Evolutionary conservation across 345 rosid species (phyloP), one percentile per base, ranked within the genome.

Genomic region (Nephelium lappaceum): DNA sequence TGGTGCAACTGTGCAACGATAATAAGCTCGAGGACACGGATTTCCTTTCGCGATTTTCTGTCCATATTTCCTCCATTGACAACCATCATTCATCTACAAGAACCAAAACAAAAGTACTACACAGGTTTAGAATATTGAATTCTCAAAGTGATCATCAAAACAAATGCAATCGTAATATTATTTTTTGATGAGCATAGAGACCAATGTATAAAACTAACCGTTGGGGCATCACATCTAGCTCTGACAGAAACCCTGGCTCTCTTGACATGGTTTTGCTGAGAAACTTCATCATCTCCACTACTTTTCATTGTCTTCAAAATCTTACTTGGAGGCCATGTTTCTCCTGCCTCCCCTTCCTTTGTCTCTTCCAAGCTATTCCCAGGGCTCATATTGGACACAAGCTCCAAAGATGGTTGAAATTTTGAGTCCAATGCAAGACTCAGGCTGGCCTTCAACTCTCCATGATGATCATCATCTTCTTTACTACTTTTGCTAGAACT

Each of bases 51-150:
- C 82, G 55, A 91, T 89, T 77, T 95, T 95, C 79, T 95, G 97
- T 39, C 98, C 98, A 77, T 95, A 95, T 89, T 95, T 95, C 82
- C 97, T 90, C 98, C 98, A 95, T 78, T 95, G 98, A 73, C 98
- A 93, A 47, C 98, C 98, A 86, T 95, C 98, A 43, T 88, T 91
- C 95, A 95, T 91, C 98, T 95, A 81, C 41, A 69, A 5, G 57
- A 57, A n/a, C 39, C 60, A 8, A 11, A 5, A 53, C 11, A 27
- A 15, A 8, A 27, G 72, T 41, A 76, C 77, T 69, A 18, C 11
- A 27, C 6, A n/a, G 3, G 10, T 76, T 51, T 53, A 76, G 39
- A 60, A 58, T n/a, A 58, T 18, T 49, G 38, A 66, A 47, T 31
- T 65, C 36, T 65, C 21, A 49, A 49, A 49, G 2, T 51, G 71